Evolutionary conservation across 768 basidiomycete species (phyloP), one percentile per base, ranked within the genome.

Genomic region (Termitomyces sp.): DNA sequence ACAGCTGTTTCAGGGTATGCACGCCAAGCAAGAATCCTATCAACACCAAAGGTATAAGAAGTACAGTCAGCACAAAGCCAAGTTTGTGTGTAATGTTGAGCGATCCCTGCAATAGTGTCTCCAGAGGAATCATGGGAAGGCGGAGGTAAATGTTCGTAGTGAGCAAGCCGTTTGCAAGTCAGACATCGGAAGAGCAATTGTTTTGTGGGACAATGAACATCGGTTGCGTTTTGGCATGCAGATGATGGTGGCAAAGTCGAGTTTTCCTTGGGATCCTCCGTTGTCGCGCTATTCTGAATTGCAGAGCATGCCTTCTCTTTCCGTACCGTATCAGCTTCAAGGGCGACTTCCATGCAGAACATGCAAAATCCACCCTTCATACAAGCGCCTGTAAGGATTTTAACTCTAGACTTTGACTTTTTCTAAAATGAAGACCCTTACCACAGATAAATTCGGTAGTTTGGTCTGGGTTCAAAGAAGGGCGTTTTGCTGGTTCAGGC

Each of bases 21-120:
- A 28, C 94, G 79, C 95, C 95, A 97, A 2, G 94, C 95, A 41
- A 97, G 76, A 60, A 98, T 91, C 70, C 88, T 88, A 68, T 95
- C 92, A 12, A 93, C 70, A 9, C 73, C 68, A 66, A 86, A 88
- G 14, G 74, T 75, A 66, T 79, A 95, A 12, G 87, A 91, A 21
- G 75, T 68, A 65, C 94, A 96, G 63, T 94, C 89, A 5, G 78
- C 77, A 65, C 94, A 96, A 16, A 80, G 73, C 90, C 88, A 92
- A 28, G 66, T 65, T 34, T 70, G 69, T 4, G 72, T 69, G 67
- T 91, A 93, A 61, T 84, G 72, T 19, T 66, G 63, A 5, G 86
- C 89, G n/a, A 86, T 73, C 0, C 81, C 76, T 2, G 66, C 67
- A 37, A 74, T 63, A 51, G 63, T 64, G 5, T 68, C 68, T 43